Conservation (phyloP, 176 grass and related monocot genomes). For the Aegilops umbellulata region DNA sequence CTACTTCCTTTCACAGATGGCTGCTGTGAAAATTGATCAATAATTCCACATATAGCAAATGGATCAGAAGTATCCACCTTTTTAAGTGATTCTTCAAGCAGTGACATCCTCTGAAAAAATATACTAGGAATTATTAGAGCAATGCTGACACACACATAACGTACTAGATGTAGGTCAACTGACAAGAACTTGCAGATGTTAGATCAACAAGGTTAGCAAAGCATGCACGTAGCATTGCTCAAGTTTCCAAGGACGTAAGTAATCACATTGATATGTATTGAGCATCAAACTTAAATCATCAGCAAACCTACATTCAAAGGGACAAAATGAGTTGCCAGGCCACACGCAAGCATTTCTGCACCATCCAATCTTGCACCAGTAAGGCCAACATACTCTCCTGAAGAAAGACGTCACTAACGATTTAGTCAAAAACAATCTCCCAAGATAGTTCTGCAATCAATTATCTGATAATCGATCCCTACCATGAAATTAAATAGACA, state of each 20-base stretch:
- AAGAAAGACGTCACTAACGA: constrained; percentile 30
- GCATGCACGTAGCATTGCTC: neutral
- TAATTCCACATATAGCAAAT: constrained; percentile 69
- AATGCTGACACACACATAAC: constrained; percentile 6
- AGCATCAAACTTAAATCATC: constrained; percentile 7
- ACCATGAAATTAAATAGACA: neutral
- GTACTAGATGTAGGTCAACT: constrained; percentile 3
- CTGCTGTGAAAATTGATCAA: constrained; percentile 68
- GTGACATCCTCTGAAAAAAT: constrained; percentile 51
- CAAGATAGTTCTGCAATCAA: neutral
- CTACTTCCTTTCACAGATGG: constrained; percentile 72
- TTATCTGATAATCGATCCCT: neutral
- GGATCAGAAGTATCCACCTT: constrained; percentile 60
- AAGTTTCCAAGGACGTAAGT: neutral
- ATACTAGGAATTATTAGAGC: constrained; percentile 23
- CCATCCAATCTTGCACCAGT: constrained; percentile 85
- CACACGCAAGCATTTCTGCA: constrained; percentile 89
- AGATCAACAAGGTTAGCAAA: neutral
- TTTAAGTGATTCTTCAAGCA: constrained; percentile 73
- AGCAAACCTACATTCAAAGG: constrained; percentile 57
- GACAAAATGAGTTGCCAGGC: constrained; percentile 94
- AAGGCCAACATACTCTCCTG: constrained; percentile 96
- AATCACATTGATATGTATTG: neutral
- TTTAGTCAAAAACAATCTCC: constrained; percentile 24
- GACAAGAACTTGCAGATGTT: constrained; percentile 13